Percentiles rank a stretch among this genome's conserved stretches.
phyloP scores from a whole-genome alignment of 2,329 filamentous ascomycete species.

The Colletotrichum liaoningense region DNA sequence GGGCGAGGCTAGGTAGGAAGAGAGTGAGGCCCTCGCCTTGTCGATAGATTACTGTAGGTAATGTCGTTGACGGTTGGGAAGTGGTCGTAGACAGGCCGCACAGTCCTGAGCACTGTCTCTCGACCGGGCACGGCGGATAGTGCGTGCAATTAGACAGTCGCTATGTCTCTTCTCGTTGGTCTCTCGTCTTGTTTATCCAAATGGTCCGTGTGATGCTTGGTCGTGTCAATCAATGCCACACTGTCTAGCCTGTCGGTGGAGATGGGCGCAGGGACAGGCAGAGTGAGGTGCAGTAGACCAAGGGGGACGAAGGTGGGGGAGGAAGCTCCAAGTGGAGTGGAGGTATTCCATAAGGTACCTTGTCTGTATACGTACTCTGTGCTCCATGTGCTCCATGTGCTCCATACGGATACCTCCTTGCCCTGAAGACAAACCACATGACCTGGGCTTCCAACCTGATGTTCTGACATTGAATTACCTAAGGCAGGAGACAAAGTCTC shows the following conservation, averaged over 20 bases:
- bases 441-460: background rate
- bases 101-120: constrained; percentile 5
- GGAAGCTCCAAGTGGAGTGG: background rate
- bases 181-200: background rate
- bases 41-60: background rate
- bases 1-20: background rate
- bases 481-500: background rate
- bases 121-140: background rate
- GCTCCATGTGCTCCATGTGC: too few species aligned
- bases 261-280: constrained; percentile 11
- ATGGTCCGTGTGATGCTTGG: background rate
- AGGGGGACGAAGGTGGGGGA: background rate
- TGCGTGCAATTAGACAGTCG: background rate
- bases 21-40: background rate
- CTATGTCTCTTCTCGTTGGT: background rate
- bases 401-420: background rate
- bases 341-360: background rate
- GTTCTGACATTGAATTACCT: background rate
- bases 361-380: background rate
- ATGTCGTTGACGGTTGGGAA: background rate
- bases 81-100: background rate
- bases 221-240: constrained; percentile 1
- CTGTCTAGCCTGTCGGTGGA: constrained; percentile 7
- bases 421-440: background rate
- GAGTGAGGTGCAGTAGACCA: background rate